Percentiles rank a stretch among this genome's conserved stretches.
These are phyloP conservation scores for Otatea glauca DNA, from an alignment of 176 grass and related monocot species.

Conservation along the genomic window DNA sequence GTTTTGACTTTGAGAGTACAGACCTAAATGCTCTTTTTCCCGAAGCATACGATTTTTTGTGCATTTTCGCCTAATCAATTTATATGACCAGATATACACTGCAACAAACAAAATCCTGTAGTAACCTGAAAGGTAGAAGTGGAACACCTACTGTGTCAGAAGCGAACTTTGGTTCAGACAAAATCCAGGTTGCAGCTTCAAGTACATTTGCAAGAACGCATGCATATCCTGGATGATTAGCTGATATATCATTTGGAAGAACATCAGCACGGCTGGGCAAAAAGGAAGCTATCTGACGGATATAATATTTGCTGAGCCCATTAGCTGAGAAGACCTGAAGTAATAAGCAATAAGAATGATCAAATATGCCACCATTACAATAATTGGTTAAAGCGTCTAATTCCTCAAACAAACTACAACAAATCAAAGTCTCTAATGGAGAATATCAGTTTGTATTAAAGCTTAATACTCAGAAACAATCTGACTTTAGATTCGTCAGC, in stretches of 20 bases:
- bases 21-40: background rate
- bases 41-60: background rate
- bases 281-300: constrained; percentile 70
- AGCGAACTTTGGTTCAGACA: constrained; percentile 73
- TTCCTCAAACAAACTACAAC: constrained; percentile 17
- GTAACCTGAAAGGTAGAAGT: constrained; percentile 29
- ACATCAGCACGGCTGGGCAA: constrained; percentile 58
- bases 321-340: constrained; percentile 80
- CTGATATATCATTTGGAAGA: constrained; percentile 62
- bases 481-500: background rate
- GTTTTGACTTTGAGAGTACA: constrained; percentile 15
- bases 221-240: constrained; percentile 86
- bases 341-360: constrained; percentile 32
- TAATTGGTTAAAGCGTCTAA: constrained; percentile 17
- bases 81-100: background rate
- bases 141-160: constrained; percentile 64
- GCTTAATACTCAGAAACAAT: background rate
- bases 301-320: constrained; percentile 76
- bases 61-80: constrained; percentile 4
- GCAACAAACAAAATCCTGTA: constrained; percentile 21
- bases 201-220: constrained; percentile 97
- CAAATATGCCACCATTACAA: constrained; percentile 39
- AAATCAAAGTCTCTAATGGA: background rate
- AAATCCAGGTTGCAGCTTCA: constrained; percentile 84
- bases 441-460: constrained; percentile 25